Percentiles rank a stretch among this genome's conserved stretches.
These are phyloP conservation scores for Dactylellina drechsleri DNA, from an alignment of 2,329 filamentous ascomycete genomes.

Conservation along the genomic window DNA sequence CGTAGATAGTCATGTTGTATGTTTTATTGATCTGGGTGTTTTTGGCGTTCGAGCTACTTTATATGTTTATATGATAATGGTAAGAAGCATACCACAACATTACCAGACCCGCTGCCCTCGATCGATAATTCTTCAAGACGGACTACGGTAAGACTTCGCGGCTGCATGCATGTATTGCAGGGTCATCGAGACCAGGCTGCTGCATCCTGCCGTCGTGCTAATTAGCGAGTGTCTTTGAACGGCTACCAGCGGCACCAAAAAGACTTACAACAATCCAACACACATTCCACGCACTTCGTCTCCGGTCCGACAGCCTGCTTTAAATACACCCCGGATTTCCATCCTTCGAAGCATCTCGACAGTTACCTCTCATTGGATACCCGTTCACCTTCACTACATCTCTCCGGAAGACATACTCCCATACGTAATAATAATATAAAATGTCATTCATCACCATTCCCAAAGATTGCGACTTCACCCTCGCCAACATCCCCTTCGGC, in stretches of 20 bases:
- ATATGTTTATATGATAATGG: too few species aligned
- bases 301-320: not conserved
- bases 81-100: too few species aligned
- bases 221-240: not conserved
- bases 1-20: too few species aligned
- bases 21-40: too few species aligned
- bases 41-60: too few species aligned
- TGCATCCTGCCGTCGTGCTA: not conserved
- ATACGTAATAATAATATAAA: constrained; percentile 8
- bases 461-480: constrained; percentile 73
- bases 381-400: not conserved
- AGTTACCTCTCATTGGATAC: not conserved
- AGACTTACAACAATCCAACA: constrained; percentile 22
- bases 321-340: constrained; percentile 39
- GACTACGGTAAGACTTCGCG: too few species aligned
- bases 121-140: too few species aligned
- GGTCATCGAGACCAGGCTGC: too few species aligned
- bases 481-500: constrained; percentile 84
- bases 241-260: constrained; percentile 46
- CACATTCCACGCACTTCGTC: not conserved
- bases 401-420: constrained; percentile 4
- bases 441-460: constrained; percentile 66
- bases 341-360: not conserved
- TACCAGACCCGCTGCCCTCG: too few species aligned
- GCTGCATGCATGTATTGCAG: too few species aligned